Evolutionary conservation across 1,284 basidiomycete species (phyloP).

Genomic region (Cryptococcus sp.): DNA sequence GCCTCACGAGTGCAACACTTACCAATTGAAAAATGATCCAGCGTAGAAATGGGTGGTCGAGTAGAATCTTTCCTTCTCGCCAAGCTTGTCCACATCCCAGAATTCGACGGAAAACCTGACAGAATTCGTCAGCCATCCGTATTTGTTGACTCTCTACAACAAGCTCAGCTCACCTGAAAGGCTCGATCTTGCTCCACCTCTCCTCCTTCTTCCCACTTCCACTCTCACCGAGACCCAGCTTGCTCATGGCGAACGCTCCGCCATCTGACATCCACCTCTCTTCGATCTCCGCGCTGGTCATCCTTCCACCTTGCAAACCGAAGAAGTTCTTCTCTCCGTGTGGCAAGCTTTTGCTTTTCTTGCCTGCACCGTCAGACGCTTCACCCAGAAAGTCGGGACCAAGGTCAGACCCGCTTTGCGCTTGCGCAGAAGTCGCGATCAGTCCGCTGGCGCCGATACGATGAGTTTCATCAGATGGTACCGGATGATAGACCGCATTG

Average conservation of each 20-base stretch:
- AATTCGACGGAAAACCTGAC: constrained; percentile 76
- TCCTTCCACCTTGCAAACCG: constrained; percentile 44
- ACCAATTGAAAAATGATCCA: constrained; percentile 45
- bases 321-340: constrained; percentile 52
- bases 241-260: constrained; percentile 13
- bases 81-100: constrained; percentile 78
- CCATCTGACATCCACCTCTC: constrained; percentile 27
- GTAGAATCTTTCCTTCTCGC: constrained; percentile 72
- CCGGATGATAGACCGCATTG: constrained; percentile 62
- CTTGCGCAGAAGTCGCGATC: constrained; percentile 51
- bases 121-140: constrained; percentile 23
- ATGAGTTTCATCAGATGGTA: constrained; percentile 72
- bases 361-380: constrained; percentile 34
- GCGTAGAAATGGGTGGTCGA: constrained; percentile 57
- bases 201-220: constrained; percentile 17
- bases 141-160: neutral
- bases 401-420: constrained; percentile 41
- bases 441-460: constrained; percentile 74
- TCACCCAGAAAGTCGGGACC: constrained; percentile 50
- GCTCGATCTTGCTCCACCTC: constrained; percentile 57
- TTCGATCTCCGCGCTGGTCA: constrained; percentile 41
- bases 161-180: constrained; percentile 61
- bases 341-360: constrained; percentile 31
- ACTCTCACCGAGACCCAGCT: constrained; percentile 8
- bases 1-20: neutral